Evolutionary conservation across 768 basidiomycete genomes (phyloP), one percentile per base, ranked within the genome.

Genomic region (Tulasnella sp.): DNA sequence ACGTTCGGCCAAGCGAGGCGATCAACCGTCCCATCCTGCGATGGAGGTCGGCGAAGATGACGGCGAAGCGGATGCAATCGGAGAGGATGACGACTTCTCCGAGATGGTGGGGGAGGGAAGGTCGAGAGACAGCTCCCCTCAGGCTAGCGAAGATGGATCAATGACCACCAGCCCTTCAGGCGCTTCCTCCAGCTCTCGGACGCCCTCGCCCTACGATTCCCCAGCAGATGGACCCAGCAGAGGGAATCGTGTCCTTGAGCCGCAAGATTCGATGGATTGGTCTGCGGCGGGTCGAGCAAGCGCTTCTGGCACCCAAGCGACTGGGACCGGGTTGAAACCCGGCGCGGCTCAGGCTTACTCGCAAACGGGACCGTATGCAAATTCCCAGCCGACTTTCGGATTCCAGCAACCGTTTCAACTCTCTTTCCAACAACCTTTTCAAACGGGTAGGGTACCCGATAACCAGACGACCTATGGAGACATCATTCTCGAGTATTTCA

Each of bases 401-500:
- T 58, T 42, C 75, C 31, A 75, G 44, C 48, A 80, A 44, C 44
- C 42, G 2, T 39, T 48, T 19, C 75, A 48, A 40, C 73, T 40
- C 38, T 74, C 73, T 7, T 74, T 79, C 27, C 71, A n/a, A 38
- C 74, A 74, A 40, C 73, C 73, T 36, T 74, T 68, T 27, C 62
- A 48, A 42, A 27, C 48, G 46, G 80, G 52, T 80, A 72, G 39
- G 75, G 74, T 36, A 72, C 72, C 14, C 71, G 62, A 68, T 34
- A 68, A 80, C 46, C 74, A 80, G 79, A 46, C 77, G 76, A n/a
- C 62, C 1, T 98, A 99, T 84, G 95, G 93, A 46, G 97, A 99
- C 85, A 94, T 96, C 84, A 96, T 99, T 80, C 88, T 99, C 82
- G 97, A 98, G 87, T 99, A 98, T 86, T 99, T 99, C 85, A 96